Evolutionary conservation across 208 protist species (phyloP).

Genomic region (Trypanosoma avium): DNA sequence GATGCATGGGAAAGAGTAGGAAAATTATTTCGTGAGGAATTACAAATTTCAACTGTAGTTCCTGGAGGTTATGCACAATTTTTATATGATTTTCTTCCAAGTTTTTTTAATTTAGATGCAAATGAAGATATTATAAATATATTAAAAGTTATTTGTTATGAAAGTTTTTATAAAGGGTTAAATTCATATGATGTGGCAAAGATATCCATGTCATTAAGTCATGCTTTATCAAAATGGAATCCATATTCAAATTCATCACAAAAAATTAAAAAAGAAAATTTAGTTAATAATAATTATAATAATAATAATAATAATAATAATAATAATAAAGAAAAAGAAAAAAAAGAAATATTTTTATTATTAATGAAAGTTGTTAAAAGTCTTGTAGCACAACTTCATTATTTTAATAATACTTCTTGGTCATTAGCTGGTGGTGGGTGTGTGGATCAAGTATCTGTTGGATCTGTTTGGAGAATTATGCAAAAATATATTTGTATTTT

Average conservation of each 20-base stretch:
- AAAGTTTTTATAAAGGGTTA: constrained; percentile 17
- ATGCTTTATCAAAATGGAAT: neutral
- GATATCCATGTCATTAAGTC: constrained; percentile 24
- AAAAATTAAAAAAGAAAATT: too few species aligned
- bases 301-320: neutral
- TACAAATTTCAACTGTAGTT: constrained; percentile 22
- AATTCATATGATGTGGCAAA: constrained; percentile 37
- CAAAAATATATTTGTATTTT: constrained; percentile 12
- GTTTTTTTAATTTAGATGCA: neutral
- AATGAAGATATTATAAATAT: neutral
- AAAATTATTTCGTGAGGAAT: constrained; percentile 13
- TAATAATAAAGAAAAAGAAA: neutral
- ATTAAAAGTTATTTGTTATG: constrained; percentile 2
- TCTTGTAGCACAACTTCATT: constrained; percentile 20
- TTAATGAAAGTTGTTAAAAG: constrained; percentile 9
- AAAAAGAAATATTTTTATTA: neutral
- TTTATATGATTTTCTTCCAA: constrained; percentile 29
- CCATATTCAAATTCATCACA: neutral
- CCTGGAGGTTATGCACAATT: constrained; percentile 38
- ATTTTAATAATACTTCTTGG: constrained; percentile 15
- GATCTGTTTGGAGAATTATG: constrained; percentile 14
- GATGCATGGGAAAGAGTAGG: constrained; percentile 4
- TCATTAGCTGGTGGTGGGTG: neutral
- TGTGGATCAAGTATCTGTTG: constrained; percentile 26
- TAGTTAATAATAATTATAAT: too few species aligned